A percentile compares a stretch with the other conserved stretches of the same genome.
phyloP scores from a whole-genome alignment of 495 filamentous ascomycete species.

The Trichoderma asperelloides region DNA sequence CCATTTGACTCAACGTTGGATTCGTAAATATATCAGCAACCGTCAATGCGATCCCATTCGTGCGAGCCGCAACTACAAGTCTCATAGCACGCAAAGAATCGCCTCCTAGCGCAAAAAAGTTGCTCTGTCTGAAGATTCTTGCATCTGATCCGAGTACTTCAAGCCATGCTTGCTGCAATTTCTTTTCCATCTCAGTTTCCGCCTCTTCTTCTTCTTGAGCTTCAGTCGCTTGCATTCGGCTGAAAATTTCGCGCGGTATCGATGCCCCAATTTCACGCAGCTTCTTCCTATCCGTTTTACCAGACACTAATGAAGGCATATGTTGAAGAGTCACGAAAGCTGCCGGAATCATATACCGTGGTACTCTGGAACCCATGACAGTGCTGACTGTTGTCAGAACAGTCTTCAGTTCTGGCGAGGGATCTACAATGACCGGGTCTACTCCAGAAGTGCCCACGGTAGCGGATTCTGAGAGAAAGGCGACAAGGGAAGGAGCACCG shows the following conservation, averaged over 20 bases:
- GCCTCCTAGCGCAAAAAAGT: constrained; percentile 46
- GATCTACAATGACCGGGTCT: constrained; percentile 16
- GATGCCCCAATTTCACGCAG: constrained; percentile 33
- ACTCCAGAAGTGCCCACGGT: constrained; percentile 16
- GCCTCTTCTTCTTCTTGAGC: constrained; percentile 17
- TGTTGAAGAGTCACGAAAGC: constrained; percentile 49
- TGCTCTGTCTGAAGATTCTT: constrained; percentile 27
- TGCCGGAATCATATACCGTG: constrained; percentile 52
- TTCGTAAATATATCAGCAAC: constrained; percentile 38
- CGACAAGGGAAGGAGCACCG: constrained; percentile 31
- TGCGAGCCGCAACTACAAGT: constrained; percentile 36
- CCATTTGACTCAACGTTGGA: constrained; percentile 31
- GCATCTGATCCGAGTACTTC: constrained; percentile 21
- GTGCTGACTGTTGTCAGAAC: constrained; percentile 22
- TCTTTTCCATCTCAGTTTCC: constrained; percentile 22
- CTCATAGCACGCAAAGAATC: constrained; percentile 48
- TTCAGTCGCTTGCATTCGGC: constrained; percentile 14
- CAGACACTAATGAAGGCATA: constrained; percentile 48
- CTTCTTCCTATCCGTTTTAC: constrained; percentile 53
- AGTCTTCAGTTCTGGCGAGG: constrained; percentile 21
- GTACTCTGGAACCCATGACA: constrained; percentile 29
- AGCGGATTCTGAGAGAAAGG: constrained; percentile 26
- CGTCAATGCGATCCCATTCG: constrained; percentile 26
- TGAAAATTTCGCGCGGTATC: constrained; percentile 25
- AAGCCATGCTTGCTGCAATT: constrained; percentile 22